Evolutionary conservation across 164 flowering plant species (phyloP).

Genomic region (Euptelea pleiosperma): DNA sequence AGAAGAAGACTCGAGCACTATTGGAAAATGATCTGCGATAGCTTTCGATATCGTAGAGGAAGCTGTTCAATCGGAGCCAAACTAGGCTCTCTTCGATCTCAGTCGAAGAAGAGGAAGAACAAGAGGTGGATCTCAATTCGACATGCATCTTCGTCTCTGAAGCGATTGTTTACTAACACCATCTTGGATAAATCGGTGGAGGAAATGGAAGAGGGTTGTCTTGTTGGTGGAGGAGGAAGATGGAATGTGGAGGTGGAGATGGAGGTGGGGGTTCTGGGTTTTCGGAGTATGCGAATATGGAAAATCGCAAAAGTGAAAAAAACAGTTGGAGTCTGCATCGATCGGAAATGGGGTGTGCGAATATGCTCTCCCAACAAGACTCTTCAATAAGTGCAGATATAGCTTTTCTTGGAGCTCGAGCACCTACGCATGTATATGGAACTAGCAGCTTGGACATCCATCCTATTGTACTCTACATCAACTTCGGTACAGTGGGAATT

Average conservation of each 20-base stretch:
- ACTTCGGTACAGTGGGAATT: too few species aligned
- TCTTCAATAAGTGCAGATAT: too few species aligned
- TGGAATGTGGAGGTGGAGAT: slow-evolving; percentile 21
- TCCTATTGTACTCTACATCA: too few species aligned
- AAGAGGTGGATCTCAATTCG: slow-evolving; percentile 9
- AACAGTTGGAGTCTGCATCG: too few species aligned
- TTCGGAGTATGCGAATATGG: too few species aligned
- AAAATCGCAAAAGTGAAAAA: too few species aligned
- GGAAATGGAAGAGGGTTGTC: slow-evolving; percentile 18
- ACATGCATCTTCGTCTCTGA: slow-evolving; percentile 21
- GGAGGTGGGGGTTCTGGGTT: slow-evolving; percentile 12
- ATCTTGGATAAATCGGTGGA: slow-evolving; percentile 30
- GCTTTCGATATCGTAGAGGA: slow-evolving; percentile 13
- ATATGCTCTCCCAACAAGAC: too few species aligned
- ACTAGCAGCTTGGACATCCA: too few species aligned
- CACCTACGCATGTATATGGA: too few species aligned
- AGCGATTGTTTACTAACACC: slow-evolving; percentile 23
- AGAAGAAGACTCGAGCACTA: slow-evolving; percentile 31
- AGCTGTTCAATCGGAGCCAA: neutral
- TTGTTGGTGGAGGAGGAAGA: slow-evolving; percentile 24
- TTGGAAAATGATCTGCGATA: slow-evolving; percentile 46
- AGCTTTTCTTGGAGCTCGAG: too few species aligned
- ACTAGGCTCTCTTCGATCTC: slow-evolving; percentile 4
- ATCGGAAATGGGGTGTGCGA: too few species aligned
- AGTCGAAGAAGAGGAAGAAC: slow-evolving; percentile 21